These are phyloP conservation scores for Fonsecaea monophora DNA, from an alignment of 2,329 filamentous ascomycete species.

Conservation along the genomic window DNA sequence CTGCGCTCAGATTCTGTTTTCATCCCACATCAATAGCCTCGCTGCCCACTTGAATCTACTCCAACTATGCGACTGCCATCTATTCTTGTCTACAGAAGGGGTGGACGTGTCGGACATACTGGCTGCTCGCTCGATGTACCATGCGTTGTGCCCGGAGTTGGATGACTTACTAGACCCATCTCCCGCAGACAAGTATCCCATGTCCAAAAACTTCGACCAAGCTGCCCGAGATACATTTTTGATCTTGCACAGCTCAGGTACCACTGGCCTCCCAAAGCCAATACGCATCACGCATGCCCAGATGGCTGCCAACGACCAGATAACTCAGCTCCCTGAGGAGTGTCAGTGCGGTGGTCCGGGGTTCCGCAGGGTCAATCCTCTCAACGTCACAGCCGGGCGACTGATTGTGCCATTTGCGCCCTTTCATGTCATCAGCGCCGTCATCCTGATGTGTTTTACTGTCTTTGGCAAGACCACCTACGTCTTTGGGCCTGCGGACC, in stretches of 20 bases:
- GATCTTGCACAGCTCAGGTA: slow-evolving; percentile 65
- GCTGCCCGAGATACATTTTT: slow-evolving; percentile 13
- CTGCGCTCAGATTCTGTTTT: slow-evolving; percentile 5
- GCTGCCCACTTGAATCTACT: slow-evolving; percentile 16
- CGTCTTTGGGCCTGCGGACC: slow-evolving; percentile 15
- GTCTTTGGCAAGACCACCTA: slow-evolving; percentile 17
- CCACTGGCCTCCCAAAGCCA: slow-evolving; percentile 86
- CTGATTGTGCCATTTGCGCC: slow-evolving; percentile 14
- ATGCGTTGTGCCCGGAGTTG: slow-evolving; percentile 14
- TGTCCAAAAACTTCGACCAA: slow-evolving; percentile 12
- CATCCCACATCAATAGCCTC: slow-evolving; percentile 19
- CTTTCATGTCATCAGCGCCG: slow-evolving; percentile 16
- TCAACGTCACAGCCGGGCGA: slow-evolving; percentile 4
- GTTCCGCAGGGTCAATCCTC: slow-evolving; percentile 12
- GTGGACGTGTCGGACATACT: slow-evolving; percentile 14
- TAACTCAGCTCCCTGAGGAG: slow-evolving; percentile 7
- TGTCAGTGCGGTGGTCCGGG: slow-evolving; percentile 15
- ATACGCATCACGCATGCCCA: slow-evolving; percentile 87
- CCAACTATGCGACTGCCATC: slow-evolving; percentile 7
- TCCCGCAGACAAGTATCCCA: slow-evolving; percentile 6
- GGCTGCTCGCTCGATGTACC: slow-evolving; percentile 3
- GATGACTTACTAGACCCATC: slow-evolving; percentile 12
- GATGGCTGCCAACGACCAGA: slow-evolving; percentile 71
- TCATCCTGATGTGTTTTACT: slow-evolving; percentile 16
- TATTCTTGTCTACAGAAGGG: slow-evolving; percentile 14